These are phyloP conservation scores for Schrenkiella parvula DNA, from an alignment of 345 rosid species.

Conservation along the genomic window DNA sequence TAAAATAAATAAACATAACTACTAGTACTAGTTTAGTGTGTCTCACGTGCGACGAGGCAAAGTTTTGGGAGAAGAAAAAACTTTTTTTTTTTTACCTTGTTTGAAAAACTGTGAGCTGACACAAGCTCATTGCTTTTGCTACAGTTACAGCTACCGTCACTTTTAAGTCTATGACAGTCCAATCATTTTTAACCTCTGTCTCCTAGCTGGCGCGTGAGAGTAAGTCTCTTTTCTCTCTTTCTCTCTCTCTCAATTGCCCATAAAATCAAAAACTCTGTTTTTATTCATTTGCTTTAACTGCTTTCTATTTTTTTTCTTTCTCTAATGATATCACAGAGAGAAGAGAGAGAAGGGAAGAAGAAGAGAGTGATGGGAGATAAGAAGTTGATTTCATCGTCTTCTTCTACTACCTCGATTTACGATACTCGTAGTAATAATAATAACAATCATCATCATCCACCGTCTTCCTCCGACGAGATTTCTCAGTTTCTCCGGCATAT, in stretches of 20 bases:
- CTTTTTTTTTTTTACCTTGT: neutral
- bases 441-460: slow-evolving; percentile 5
- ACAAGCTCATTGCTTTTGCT: slow-evolving; percentile 27
- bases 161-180: slow-evolving; percentile 31
- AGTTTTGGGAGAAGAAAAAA: slow-evolving; percentile 21
- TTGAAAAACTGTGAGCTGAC: slow-evolving; percentile 20
- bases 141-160: slow-evolving; percentile 30
- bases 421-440: neutral
- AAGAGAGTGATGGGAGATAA: slow-evolving; percentile 38
- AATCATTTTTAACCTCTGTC: slow-evolving; percentile 39
- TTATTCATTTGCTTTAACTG: slow-evolving; percentile 9
- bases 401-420: slow-evolving; percentile 28
- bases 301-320: neutral
- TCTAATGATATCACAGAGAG: slow-evolving; percentile 20
- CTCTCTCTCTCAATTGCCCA: slow-evolving; percentile 16
- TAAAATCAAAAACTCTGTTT: slow-evolving; percentile 25
- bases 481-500: slow-evolving; percentile 66
- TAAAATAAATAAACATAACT: neutral
- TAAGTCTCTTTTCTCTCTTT: neutral
- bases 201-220: slow-evolving; percentile 21
- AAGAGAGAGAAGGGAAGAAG: slow-evolving; percentile 14
- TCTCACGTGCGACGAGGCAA: slow-evolving; percentile 41
- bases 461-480: slow-evolving; percentile 53
- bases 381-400: slow-evolving; percentile 26
- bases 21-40: slow-evolving; percentile 22